A percentile compares a stretch with the other conserved stretches of the same genome.
Conservation (phyloP, 2,329 filamentous ascomycete species). For the Fonsecaea nubica region DNA sequence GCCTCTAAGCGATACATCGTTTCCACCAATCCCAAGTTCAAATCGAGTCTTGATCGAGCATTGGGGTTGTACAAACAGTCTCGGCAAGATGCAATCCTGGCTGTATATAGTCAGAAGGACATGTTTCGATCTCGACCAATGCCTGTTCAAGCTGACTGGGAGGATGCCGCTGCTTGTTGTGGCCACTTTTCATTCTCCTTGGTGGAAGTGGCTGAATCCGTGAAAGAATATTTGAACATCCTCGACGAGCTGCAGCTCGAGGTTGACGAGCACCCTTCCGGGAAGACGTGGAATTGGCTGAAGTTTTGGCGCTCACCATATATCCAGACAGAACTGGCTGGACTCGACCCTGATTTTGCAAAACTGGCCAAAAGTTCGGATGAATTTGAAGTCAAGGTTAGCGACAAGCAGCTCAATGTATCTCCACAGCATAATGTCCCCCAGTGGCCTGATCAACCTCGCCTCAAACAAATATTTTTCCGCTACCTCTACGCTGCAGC, state of each 20-base stretch:
- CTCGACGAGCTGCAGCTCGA: conserved; percentile 81
- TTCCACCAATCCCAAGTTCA: conserved; percentile 78
- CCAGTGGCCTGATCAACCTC: conserved; percentile 25
- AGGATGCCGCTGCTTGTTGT: conserved; percentile 96
- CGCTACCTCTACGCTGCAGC: conserved; percentile 61
- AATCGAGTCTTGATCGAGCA: conserved; percentile 79
- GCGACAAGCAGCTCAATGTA: conserved; percentile 22
- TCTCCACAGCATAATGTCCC: conserved; percentile 18
- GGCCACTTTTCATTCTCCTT: conserved; percentile 95
- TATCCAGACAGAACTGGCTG: conserved; percentile 42
- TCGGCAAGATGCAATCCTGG: conserved; percentile 74
- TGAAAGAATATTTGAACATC: conserved; percentile 80
- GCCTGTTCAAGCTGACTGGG: conserved; percentile 86
- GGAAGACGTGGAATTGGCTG: conserved; percentile 82
- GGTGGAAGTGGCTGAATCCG: conserved; percentile 87
- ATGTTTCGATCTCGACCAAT: conserved; percentile 71
- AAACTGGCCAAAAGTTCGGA: conserved; percentile 26
- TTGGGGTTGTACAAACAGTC: conserved; percentile 78
- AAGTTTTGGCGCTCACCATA: conserved; percentile 68
- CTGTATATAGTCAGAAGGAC: conserved; percentile 81
- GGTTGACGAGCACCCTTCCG: conserved; percentile 65
- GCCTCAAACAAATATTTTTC: conserved; percentile 35
- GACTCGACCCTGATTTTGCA: conserved; percentile 27
- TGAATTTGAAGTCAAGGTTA: conserved; percentile 37
- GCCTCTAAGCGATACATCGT: conserved; percentile 71